A percentile compares a stretch with the other conserved stretches of the same genome.
Conservation (phyloP, 495 filamentous ascomycete genomes). For the Penicillium angulare region DNA sequence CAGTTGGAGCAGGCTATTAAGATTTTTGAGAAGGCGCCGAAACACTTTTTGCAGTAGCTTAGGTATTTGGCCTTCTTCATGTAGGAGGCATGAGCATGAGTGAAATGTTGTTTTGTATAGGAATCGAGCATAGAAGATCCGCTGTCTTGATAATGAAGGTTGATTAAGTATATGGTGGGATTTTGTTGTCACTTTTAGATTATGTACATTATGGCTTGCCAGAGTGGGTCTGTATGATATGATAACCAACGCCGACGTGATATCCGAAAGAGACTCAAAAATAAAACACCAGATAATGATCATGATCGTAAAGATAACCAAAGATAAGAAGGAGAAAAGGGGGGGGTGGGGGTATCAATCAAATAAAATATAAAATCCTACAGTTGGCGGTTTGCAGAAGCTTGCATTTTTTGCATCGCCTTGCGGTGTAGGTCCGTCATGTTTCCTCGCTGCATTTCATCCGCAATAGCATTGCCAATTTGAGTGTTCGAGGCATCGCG, state of each 20-base stretch:
- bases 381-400: slow-evolving; percentile 54
- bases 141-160: no score
- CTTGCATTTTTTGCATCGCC: slow-evolving; percentile 82
- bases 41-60: slow-evolving; percentile 12
- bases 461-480: slow-evolving; percentile 57
- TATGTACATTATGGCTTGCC: slow-evolving; percentile 13
- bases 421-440: slow-evolving; percentile 78
- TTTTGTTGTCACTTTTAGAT: no score
- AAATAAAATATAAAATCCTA: slow-evolving; percentile 9
- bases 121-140: no score
- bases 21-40: slow-evolving; percentile 22
- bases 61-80: no score
- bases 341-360: slow-evolving; percentile 17
- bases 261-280: slow-evolving; percentile 1
- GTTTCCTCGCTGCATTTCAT: slow-evolving; percentile 71
- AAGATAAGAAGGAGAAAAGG: neutral
- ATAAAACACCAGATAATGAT: neutral
- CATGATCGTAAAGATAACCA: neutral
- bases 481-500: slow-evolving; percentile 33
- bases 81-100: no score
- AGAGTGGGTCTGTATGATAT: slow-evolving; percentile 2
- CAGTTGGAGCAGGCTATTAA: slow-evolving; percentile 22
- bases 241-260: neutral
- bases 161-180: no score
- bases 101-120: no score